These are phyloP conservation scores for Epichloe baconii DNA, from an alignment of 2,329 filamentous ascomycete genomes.

Conservation along the genomic window DNA sequence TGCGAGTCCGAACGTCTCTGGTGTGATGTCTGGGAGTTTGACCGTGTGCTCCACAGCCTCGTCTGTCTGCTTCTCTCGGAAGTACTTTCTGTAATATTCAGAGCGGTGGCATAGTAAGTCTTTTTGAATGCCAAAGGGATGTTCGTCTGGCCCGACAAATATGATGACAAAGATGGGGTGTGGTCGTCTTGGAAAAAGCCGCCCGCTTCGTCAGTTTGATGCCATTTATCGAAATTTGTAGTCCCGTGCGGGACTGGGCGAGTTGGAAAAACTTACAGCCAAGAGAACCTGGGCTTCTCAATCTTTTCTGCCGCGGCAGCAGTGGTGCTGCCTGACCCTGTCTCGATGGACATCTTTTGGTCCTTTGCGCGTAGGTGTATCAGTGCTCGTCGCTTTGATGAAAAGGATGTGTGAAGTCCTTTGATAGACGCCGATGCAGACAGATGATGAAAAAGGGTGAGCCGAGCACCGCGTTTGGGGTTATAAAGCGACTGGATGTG, in stretches of 20 bases:
- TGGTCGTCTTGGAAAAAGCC: conserved; percentile 23
- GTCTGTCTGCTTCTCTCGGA: conserved; percentile 20
- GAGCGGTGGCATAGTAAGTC: conserved; percentile 44
- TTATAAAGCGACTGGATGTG: not conserved
- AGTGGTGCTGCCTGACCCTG: conserved; percentile 1
- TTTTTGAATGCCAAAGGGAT: conserved; percentile 44
- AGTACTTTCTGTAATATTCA: conserved; percentile 32
- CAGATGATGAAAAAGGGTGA: not conserved
- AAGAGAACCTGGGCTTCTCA: conserved; percentile 18
- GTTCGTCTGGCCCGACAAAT: conserved; percentile 37
- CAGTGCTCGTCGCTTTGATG: not conserved
- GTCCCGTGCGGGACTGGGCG: not conserved
- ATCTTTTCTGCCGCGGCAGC: conserved; percentile 1
- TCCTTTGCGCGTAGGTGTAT: not conserved
- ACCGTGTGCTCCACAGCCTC: conserved; percentile 36
- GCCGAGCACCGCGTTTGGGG: not conserved
- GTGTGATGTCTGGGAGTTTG: conserved; percentile 32
- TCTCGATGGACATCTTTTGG: conserved; percentile 5
- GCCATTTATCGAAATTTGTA: no score
- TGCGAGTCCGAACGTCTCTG: conserved; percentile 39
- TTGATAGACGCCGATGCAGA: no score
- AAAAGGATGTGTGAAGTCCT: not conserved
- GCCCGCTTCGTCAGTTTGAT: not conserved
- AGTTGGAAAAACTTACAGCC: conserved; percentile 20
- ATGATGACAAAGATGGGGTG: conserved; percentile 44